phyloP scores from a whole-genome alignment of 768 basidiomycete genomes.

The Hygrocybe punicea region DNA sequence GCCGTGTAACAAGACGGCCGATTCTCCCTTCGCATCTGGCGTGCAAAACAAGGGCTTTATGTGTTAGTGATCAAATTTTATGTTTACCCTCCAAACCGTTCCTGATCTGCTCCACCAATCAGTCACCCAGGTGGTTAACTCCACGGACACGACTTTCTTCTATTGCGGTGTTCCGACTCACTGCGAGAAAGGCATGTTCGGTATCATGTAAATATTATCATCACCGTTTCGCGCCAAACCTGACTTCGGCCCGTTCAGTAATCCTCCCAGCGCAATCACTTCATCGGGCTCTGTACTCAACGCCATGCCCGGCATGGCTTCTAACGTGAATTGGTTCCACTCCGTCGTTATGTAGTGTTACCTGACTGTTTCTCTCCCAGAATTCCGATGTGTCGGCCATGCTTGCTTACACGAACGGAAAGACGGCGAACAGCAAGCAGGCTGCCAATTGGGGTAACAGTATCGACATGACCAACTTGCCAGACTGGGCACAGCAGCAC shows the following conservation, averaged over 20 bases:
- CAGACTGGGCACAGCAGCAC: conserved; percentile 48
- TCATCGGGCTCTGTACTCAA: conserved; percentile 46
- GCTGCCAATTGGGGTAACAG: conserved; percentile 60
- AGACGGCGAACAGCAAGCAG: conserved; percentile 45
- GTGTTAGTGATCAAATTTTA: conserved; percentile 41
- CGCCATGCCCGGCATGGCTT: conserved; percentile 50
- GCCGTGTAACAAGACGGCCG: conserved; percentile 70
- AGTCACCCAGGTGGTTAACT: conserved; percentile 71
- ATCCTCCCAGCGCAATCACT: conserved; percentile 52
- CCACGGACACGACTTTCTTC: conserved; percentile 70
- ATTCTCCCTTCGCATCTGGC: conserved; percentile 62
- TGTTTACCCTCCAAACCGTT: not conserved
- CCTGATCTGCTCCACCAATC: conserved; percentile 20
- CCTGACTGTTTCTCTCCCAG: conserved; percentile 27
- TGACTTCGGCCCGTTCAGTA: conserved; percentile 34
- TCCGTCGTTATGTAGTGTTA: not conserved
- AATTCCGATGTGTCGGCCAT: conserved; percentile 57
- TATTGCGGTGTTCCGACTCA: conserved; percentile 69
- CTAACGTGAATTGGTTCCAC: conserved; percentile 37
- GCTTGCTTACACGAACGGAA: conserved; percentile 46
- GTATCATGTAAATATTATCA: conserved; percentile 51
- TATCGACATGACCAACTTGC: conserved; percentile 56
- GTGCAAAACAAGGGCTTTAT: conserved; percentile 58
- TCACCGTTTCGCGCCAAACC: not conserved
- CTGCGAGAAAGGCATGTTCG: conserved; percentile 84